These are phyloP conservation scores for Sclerotinia minor DNA, from an alignment of 2,329 filamentous ascomycete species.

Conservation along the genomic window DNA sequence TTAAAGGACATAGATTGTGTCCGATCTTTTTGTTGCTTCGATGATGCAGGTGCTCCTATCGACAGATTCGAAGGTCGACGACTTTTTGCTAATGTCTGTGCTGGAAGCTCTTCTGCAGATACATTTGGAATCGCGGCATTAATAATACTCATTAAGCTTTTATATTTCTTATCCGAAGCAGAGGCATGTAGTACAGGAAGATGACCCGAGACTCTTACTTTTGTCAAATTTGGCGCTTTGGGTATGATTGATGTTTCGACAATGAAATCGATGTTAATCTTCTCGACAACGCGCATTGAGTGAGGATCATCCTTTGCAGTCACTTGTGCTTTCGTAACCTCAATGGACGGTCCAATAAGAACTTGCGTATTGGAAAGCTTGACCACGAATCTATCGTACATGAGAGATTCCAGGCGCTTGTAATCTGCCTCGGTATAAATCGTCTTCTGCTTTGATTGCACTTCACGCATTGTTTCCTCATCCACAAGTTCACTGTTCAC, in stretches of 20 bases:
- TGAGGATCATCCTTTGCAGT: constrained; percentile 65
- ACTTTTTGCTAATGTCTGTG: constrained; percentile 23
- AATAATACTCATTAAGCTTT: constrained; percentile 92
- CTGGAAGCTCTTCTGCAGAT: constrained; percentile 49
- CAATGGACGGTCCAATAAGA: constrained; percentile 89
- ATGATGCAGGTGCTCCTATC: constrained; percentile 35
- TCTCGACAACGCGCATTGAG: constrained; percentile 86
- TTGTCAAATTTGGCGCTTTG: constrained; percentile 89
- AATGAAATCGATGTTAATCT: constrained; percentile 95
- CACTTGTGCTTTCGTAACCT: constrained; percentile 83
- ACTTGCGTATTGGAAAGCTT: constrained; percentile 94
- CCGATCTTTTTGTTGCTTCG: constrained; percentile 51
- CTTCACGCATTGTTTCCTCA: constrained; percentile 81
- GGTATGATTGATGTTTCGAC: constrained; percentile 97
- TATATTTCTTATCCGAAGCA: constrained; percentile 94
- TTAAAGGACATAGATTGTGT: constrained; percentile 71
- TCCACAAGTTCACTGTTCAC: constrained; percentile 94
- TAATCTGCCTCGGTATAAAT: constrained; percentile 88
- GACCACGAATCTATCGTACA: constrained; percentile 97
- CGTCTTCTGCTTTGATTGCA: constrained; percentile 87
- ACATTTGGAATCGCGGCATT: constrained; percentile 93
- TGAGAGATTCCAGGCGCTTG: constrained; percentile 80
- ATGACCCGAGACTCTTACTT: constrained; percentile 86
- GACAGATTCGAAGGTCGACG: constrained; percentile 27
- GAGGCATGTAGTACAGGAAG: constrained; percentile 89